A percentile compares a stretch with the other conserved stretches of the same genome.
These are phyloP conservation scores for Kazachstania bromeliacearum DNA, from an alignment of 805 yeast genomes.

Conservation along the genomic window DNA sequence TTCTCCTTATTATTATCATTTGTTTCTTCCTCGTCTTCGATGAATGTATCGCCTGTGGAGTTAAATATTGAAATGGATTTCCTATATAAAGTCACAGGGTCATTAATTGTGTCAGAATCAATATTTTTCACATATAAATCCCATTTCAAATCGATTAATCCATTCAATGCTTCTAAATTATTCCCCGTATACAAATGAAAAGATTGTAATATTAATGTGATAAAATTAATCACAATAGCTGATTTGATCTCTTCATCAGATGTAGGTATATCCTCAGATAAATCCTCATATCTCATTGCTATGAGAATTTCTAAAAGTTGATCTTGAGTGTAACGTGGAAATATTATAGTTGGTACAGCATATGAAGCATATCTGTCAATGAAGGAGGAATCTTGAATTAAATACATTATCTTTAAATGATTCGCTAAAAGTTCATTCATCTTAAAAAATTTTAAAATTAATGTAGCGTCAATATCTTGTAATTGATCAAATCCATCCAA, in stretches of 20 bases:
- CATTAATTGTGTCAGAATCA: slow-evolving; percentile 13
- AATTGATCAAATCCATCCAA: slow-evolving; percentile 27
- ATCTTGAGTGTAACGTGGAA: slow-evolving; percentile 22
- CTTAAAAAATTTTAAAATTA: slow-evolving; percentile 20
- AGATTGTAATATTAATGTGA: slow-evolving; percentile 24
- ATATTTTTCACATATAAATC: slow-evolving; percentile 13
- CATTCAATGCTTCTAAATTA: slow-evolving; percentile 19
- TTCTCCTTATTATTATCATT: slow-evolving; percentile 6
- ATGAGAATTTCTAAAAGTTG: slow-evolving; percentile 19
- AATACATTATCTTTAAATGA: slow-evolving; percentile 20
- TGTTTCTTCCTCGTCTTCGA: slow-evolving; percentile 7
- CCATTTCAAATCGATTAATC: slow-evolving; percentile 28
- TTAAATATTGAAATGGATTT: slow-evolving; percentile 23
- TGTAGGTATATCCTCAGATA: slow-evolving; percentile 4
- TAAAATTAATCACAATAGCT: slow-evolving; percentile 14
- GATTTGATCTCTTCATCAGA: not conserved
- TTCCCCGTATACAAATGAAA: slow-evolving; percentile 29
- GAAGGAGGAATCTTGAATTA: slow-evolving; percentile 18
- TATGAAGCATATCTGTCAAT: slow-evolving; percentile 21
- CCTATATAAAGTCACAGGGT: slow-evolving; percentile 26
- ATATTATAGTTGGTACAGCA: slow-evolving; percentile 21
- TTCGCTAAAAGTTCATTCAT: slow-evolving; percentile 18
- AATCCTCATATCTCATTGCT: slow-evolving; percentile 10
- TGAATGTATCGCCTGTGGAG: slow-evolving; percentile 28
- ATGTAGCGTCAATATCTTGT: slow-evolving; percentile 26